Evolutionary conservation across 805 yeast species (phyloP).

Genomic region (Metschnikowia gelsemii): DNA sequence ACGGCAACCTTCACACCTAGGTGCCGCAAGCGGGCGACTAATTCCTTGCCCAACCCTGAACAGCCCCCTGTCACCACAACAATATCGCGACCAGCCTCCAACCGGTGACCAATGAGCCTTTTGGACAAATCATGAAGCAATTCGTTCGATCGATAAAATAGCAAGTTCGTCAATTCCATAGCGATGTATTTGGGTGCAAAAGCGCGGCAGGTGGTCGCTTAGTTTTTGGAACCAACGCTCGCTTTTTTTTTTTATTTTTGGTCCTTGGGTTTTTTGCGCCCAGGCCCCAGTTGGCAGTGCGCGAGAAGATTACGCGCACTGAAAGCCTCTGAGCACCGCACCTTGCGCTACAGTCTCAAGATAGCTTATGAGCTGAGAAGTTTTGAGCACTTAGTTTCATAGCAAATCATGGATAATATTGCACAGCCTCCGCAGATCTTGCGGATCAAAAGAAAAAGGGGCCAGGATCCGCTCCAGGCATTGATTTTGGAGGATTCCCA

Average conservation of each 20-base stretch:
- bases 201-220: conserved; percentile 5
- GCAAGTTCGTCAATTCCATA: conserved; percentile 15
- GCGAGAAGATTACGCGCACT: no score
- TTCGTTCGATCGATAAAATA: conserved; percentile 11
- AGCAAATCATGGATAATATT: neutral
- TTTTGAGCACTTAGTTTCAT: no score
- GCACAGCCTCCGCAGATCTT: conserved; percentile 57
- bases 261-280: neutral
- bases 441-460: conserved; percentile 82
- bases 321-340: neutral
- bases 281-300: no score
- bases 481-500: conserved; percentile 48
- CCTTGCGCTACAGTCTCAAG: neutral
- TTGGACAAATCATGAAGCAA: conserved; percentile 13
- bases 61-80: conserved; percentile 83
- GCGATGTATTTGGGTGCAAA: conserved; percentile 14
- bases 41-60: conserved; percentile 71
- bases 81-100: conserved; percentile 56
- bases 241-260: neutral
- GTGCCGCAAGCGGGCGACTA: conserved; percentile 47
- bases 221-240: neutral
- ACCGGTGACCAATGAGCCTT: conserved; percentile 45
- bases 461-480: conserved; percentile 87
- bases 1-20: conserved; percentile 57
- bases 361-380: no score